Percentiles rank a stretch among this genome's conserved stretches.
Evolutionary conservation across 495 filamentous ascomycete genomes (phyloP).

Genomic region (Hypoxylon rickii): DNA sequence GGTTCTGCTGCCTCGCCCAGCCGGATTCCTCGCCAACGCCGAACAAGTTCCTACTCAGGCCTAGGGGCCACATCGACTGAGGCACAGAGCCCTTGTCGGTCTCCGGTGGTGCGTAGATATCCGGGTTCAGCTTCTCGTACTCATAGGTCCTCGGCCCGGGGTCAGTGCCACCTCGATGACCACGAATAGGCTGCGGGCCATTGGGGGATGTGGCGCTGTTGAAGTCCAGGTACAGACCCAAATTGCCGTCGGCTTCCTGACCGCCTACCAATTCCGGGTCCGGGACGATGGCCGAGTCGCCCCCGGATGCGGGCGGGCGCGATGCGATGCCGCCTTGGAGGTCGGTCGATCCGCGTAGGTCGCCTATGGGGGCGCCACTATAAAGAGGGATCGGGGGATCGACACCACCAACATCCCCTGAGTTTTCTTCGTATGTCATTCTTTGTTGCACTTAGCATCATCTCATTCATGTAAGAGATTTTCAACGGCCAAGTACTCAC

Average conservation of each 20-base stretch:
- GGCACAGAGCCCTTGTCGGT: conserved; percentile 66
- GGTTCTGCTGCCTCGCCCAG: conserved; percentile 73
- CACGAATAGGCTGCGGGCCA: conserved; percentile 73
- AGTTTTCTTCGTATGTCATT: conserved; percentile 43
- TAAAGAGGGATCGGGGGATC: conserved; percentile 42
- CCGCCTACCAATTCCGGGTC: conserved; percentile 47
- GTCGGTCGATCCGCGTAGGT: conserved; percentile 42
- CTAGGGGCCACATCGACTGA: conserved; percentile 75
- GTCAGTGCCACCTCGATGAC: conserved; percentile 59
- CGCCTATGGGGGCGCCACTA: conserved; percentile 35
- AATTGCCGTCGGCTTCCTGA: conserved; percentile 59
- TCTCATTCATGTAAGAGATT: neutral
- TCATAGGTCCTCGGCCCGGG: conserved; percentile 65
- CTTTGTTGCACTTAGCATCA: conserved; percentile 18
- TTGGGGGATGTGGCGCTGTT: conserved; percentile 48
- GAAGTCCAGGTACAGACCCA: conserved; percentile 69
- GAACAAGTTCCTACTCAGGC: conserved; percentile 65
- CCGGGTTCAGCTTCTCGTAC: conserved; percentile 68
- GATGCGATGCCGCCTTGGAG: conserved; percentile 45
- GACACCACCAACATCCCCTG: conserved; percentile 42
- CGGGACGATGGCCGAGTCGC: conserved; percentile 41
- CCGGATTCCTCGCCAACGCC: conserved; percentile 61
- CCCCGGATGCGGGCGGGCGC: conserved; percentile 38
- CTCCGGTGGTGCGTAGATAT: conserved; percentile 67
- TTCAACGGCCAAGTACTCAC: conserved; percentile 12